phyloP scores from a whole-genome alignment of 805 yeast species.

The Metschnikowia continentalis region DNA sequence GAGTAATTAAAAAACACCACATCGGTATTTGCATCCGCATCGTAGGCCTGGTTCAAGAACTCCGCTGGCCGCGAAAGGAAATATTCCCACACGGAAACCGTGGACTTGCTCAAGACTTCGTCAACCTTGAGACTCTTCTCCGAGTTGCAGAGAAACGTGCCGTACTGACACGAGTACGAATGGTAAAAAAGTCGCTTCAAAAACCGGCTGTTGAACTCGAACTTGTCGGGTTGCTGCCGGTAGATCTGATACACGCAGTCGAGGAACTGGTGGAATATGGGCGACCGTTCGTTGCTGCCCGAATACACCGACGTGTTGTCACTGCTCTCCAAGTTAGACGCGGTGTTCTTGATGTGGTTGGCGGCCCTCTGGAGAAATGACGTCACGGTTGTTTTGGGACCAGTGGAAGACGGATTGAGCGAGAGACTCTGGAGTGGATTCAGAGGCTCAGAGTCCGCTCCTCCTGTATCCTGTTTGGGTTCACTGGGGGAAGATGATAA shows the following conservation, averaged over 20 bases:
- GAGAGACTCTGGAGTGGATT: not conserved
- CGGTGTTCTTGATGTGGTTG: constrained; percentile 36
- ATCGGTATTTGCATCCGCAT: constrained; percentile 17
- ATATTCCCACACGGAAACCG: constrained; percentile 91
- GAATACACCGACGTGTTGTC: constrained; percentile 17
- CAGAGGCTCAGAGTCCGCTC: constrained; percentile 9
- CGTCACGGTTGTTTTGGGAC: constrained; percentile 27
- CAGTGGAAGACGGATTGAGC: not conserved
- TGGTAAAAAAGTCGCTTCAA: constrained; percentile 82
- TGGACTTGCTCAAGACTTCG: constrained; percentile 39
- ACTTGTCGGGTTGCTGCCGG: constrained; percentile 63
- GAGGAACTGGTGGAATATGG: constrained; percentile 89
- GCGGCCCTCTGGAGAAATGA: constrained; percentile 39
- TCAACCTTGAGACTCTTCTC: constrained; percentile 54
- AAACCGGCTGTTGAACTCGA: constrained; percentile 88
- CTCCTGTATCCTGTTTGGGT: constrained; percentile 10
- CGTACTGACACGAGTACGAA: constrained; percentile 90
- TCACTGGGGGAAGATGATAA: constrained; percentile 19
- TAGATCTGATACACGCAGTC: constrained; percentile 83
- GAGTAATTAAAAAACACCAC: constrained; percentile 58
- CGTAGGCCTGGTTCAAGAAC: constrained; percentile 55
- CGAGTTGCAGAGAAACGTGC: constrained; percentile 75
- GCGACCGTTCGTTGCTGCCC: constrained; percentile 53
- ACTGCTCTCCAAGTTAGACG: constrained; percentile 15
- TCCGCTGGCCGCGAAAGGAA: constrained; percentile 72